These are phyloP conservation scores for Chenopodium album DNA, from an alignment of 148 eudicot genomes.

Conservation along the genomic window DNA sequence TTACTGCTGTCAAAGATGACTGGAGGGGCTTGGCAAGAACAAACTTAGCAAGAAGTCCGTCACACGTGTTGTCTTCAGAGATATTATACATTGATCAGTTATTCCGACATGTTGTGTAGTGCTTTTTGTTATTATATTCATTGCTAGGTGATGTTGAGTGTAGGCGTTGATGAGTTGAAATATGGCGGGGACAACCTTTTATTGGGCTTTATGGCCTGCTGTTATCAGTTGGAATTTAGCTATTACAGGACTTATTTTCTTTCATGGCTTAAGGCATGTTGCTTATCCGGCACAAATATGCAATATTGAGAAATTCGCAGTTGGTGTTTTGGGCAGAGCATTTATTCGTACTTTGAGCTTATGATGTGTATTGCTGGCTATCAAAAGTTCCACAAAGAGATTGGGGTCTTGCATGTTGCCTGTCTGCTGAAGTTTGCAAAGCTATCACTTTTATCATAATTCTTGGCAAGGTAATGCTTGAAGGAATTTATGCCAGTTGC, in stretches of 20 bases:
- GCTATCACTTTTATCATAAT: not conserved
- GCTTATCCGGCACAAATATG: not conserved
- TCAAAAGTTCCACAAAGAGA: not conserved
- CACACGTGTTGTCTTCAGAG: not conserved
- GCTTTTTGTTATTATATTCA: not conserved
- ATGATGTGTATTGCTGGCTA: not conserved
- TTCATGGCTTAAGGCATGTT: not conserved
- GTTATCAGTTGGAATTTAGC: not conserved
- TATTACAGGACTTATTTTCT: not conserved
- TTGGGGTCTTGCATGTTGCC: not conserved
- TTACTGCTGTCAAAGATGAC: not conserved
- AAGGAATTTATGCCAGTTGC: not conserved
- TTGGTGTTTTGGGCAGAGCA: not conserved
- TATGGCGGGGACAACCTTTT: not conserved
- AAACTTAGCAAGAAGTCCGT: not conserved
- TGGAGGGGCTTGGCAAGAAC: not conserved
- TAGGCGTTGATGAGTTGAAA: not conserved
- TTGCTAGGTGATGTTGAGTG: not conserved
- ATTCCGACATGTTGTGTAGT: not conserved
- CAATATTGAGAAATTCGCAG: not conserved
- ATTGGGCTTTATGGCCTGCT: not conserved
- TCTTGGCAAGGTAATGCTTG: not conserved
- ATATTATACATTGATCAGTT: not conserved
- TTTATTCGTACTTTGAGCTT: not conserved
- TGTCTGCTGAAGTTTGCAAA: conserved; percentile 3